phyloP scores from a whole-genome alignment of 805 yeast genomes.

The Starmerella apicola region DNA sequence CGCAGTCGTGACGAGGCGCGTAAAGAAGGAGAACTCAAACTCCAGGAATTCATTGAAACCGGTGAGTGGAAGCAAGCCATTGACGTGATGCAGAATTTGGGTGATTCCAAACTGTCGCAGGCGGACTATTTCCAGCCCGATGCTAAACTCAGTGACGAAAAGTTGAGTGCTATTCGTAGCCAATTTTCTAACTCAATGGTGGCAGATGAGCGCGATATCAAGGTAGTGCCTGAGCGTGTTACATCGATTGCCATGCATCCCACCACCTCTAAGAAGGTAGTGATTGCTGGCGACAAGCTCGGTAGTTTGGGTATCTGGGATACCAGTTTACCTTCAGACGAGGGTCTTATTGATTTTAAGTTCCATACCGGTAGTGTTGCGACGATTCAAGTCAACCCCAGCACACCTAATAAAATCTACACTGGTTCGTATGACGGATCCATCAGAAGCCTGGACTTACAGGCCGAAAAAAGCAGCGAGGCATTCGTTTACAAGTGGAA shows the following conservation, averaged over 20 bases:
- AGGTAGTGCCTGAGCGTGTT: constrained; percentile 54
- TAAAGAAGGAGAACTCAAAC: constrained; percentile 31
- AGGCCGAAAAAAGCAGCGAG: constrained; percentile 47
- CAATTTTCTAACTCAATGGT: constrained; percentile 40
- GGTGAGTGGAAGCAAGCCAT: constrained; percentile 31
- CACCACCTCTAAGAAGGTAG: constrained; percentile 42
- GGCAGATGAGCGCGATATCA: constrained; percentile 57
- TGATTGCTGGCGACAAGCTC: constrained; percentile 78
- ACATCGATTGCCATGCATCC: constrained; percentile 73
- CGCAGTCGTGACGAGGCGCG: constrained; percentile 32
- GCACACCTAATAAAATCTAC: constrained; percentile 42
- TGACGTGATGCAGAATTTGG: constrained; percentile 22
- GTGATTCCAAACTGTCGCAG: constrained; percentile 25
- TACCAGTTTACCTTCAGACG: constrained; percentile 34
- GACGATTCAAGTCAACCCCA: constrained; percentile 42
- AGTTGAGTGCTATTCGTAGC: constrained; percentile 38
- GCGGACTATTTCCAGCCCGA: constrained; percentile 32
- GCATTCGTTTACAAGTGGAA: constrained; percentile 43
- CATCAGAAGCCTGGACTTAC: constrained; percentile 57
- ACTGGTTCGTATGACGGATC: constrained; percentile 85
- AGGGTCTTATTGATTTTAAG: constrained; percentile 46
- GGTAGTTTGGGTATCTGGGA: constrained; percentile 89
- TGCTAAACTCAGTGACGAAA: constrained; percentile 41
- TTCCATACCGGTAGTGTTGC: constrained; percentile 69
- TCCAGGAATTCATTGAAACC: constrained; percentile 24